These are phyloP conservation scores for Macrocybe sp. DNA, from an alignment of 1,284 basidiomycete species.

Conservation along the genomic window DNA sequence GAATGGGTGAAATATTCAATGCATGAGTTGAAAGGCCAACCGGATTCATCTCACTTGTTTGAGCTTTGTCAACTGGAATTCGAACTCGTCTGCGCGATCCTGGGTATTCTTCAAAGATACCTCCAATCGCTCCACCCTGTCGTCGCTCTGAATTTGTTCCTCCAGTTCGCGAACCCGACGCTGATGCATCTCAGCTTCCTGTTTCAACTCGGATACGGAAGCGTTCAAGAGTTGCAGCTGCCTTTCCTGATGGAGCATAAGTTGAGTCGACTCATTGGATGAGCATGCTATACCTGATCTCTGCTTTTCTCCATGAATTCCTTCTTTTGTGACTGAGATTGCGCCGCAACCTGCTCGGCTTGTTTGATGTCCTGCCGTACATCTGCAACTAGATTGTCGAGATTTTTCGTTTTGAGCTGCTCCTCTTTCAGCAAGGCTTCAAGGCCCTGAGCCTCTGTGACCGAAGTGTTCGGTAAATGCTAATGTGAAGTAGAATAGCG, in stretches of 20 bases:
- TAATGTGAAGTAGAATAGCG: constrained; percentile 6
- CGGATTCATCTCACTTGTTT: constrained; percentile 51
- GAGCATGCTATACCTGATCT: constrained; percentile 46
- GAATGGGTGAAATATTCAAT: constrained; percentile 6
- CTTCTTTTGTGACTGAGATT: constrained; percentile 46
- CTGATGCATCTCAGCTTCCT: constrained; percentile 48
- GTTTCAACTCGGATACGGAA: constrained; percentile 46
- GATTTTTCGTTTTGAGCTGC: constrained; percentile 32
- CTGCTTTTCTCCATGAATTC: constrained; percentile 51
- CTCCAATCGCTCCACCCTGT: constrained; percentile 70
- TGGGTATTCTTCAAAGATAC: constrained; percentile 69
- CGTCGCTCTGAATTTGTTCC: constrained; percentile 77
- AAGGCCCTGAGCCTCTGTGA: constrained; percentile 41
- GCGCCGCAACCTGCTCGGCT: constrained; percentile 31
- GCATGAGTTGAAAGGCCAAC: constrained; percentile 2
- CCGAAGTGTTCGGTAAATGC: constrained; percentile 3
- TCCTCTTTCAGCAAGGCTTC: constrained; percentile 42
- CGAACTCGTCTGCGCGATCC: constrained; percentile 74
- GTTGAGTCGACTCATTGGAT: constrained; percentile 5
- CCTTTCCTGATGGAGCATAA: constrained; percentile 47
- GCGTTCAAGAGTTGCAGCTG: constrained; percentile 59
- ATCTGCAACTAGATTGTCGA: constrained; percentile 36
- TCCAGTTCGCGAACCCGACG: constrained; percentile 64
- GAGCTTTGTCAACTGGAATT: constrained; percentile 71
- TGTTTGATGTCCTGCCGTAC: constrained; percentile 34